Conservation (phyloP, 208 protist genomes). For the Leishmania turanica region DNA sequence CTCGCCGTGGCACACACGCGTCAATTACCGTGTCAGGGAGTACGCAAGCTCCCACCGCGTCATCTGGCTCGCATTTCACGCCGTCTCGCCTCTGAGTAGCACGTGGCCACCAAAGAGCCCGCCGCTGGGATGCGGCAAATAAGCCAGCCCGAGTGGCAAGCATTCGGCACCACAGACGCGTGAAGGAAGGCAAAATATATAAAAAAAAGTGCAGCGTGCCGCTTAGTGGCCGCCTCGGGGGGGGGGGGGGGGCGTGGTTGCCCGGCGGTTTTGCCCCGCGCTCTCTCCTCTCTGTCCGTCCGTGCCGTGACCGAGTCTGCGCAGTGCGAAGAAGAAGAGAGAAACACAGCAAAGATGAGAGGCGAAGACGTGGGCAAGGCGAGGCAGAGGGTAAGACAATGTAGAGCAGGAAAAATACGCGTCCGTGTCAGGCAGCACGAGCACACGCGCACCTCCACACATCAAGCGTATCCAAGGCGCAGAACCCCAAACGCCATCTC, state of each 20-base stretch:
- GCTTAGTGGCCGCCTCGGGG: not conserved
- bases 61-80: not conserved
- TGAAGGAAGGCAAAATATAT: not conserved
- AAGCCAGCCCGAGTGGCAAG: not conserved
- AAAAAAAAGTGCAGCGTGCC: not conserved
- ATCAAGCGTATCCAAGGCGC: not conserved
- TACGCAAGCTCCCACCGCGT: not conserved
- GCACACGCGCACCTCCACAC: not conserved
- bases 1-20: slow-evolving; percentile 8
- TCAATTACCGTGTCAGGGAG: slow-evolving; percentile 20
- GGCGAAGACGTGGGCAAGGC: not conserved
- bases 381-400: not conserved
- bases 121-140: not conserved
- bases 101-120: not conserved
- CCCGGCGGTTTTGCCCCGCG: not conserved
- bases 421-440: not conserved
- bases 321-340: too few species aligned
- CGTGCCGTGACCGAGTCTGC: not conserved
- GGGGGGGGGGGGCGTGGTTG: not conserved
- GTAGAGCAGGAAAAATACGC: not conserved
- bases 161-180: not conserved
- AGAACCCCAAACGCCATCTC: not conserved
- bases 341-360: not conserved
- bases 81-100: not conserved
- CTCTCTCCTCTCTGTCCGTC: not conserved